phyloP scores from a whole-genome alignment of 2,329 filamentous ascomycete genomes.

The Seiridium cupressi region DNA sequence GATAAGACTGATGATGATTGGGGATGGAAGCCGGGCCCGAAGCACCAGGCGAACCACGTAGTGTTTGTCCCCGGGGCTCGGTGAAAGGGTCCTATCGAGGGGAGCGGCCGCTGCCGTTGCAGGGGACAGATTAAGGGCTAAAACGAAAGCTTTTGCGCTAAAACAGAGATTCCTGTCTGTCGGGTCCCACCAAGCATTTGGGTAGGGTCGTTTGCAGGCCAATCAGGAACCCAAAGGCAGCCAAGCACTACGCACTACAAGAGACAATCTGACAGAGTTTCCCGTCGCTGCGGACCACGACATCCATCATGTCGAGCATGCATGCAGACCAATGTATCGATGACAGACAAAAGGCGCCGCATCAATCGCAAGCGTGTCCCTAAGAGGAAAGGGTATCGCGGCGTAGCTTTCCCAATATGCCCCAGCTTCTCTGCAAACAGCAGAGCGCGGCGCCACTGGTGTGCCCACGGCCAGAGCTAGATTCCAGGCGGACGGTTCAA shows the following conservation, averaged over 20 bases:
- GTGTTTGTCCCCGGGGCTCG: not conserved
- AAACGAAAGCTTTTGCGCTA: conserved; percentile 4
- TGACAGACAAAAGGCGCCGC: not conserved
- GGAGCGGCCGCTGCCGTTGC: conserved; percentile 2
- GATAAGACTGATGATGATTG: no score
- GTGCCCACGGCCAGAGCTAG: not conserved
- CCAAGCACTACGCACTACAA: not conserved
- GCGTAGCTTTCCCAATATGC: not conserved
- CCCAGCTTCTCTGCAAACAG: not conserved
- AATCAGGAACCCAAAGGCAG: not conserved
- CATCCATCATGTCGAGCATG: not conserved
- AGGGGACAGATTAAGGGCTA: not conserved
- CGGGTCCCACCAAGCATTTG: conserved; percentile 7
- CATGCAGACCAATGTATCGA: not conserved
- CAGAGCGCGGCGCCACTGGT: not conserved
- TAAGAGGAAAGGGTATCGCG: not conserved
- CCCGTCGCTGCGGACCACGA: not conserved
- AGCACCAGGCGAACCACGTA: not conserved
- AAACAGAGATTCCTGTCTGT: conserved; percentile 10
- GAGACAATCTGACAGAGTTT: not conserved
- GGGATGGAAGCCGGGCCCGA: not conserved
- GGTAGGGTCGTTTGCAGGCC: conserved; percentile 2
- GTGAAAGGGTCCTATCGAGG: not conserved
- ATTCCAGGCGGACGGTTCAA: not conserved
- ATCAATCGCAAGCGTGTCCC: not conserved